Evolutionary conservation across 2,329 filamentous ascomycete genomes (phyloP).

Genomic region (Cytospora leucostoma): DNA sequence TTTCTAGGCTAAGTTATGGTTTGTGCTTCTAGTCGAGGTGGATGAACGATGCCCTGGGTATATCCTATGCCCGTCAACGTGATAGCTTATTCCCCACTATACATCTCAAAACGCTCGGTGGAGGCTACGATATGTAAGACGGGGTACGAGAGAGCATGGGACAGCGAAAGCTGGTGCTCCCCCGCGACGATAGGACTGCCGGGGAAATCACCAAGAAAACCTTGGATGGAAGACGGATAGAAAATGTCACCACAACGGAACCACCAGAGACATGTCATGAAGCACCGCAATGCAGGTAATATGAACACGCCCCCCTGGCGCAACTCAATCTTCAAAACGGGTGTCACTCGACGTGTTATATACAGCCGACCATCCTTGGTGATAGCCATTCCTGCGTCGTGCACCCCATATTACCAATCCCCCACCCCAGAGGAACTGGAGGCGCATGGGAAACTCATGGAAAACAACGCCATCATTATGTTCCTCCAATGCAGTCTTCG

Average conservation of each 20-base stretch:
- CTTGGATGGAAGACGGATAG: too few species aligned
- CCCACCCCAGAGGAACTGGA: not conserved
- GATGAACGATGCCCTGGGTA: too few species aligned
- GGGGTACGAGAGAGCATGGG: not conserved
- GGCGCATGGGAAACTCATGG: not conserved
- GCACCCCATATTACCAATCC: not conserved
- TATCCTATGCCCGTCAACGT: too few species aligned
- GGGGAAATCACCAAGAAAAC: too few species aligned
- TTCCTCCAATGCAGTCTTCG: not conserved
- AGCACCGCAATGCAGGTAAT: too few species aligned
- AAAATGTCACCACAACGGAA: too few species aligned
- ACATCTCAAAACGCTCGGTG: not conserved
- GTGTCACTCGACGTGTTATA: not conserved
- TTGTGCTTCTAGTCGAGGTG: too few species aligned
- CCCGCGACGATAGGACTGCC: too few species aligned
- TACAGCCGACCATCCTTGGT: not conserved
- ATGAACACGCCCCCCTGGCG: not conserved
- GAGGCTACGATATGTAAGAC: not conserved
- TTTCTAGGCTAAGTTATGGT: too few species aligned
- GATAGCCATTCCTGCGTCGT: not conserved
- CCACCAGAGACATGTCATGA: too few species aligned
- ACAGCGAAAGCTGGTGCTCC: not conserved
- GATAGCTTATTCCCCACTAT: too few species aligned
- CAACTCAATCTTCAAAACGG: not conserved
- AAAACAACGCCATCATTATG: not conserved